Base-by-base conservation (phyloP, 768 basidiomycete species). In the Trametes cinnabarina region DNA sequence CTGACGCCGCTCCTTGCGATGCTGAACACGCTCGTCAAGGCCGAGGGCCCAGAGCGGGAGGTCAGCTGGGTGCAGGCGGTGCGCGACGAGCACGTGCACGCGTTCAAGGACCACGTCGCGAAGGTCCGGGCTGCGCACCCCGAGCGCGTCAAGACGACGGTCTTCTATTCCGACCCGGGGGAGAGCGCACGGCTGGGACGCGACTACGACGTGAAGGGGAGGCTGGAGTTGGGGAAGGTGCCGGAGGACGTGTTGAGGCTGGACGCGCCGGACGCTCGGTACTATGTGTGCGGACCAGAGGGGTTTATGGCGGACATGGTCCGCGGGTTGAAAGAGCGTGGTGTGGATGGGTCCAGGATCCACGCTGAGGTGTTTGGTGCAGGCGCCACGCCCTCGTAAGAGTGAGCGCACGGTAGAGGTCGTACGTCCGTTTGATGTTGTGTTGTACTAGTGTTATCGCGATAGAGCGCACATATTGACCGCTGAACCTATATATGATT, bases 201-300 rank as follows among this genome's bases (percentile, higher is more conserved):
- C 41, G 60, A 65, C 51, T 65, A 55, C 57, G 58, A 65, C 58
- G 47, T 61, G 20, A 26, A 26, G 37, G 63, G 66, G 0, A 62
- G 66, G 22, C 22, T 65, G 41, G 55, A 55, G 26, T 34, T 65
- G 39, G 55, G 37, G 6, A 51, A 42, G 51, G 60, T 63, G 9
- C 41, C 48, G 14, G 25, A 19, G 14, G 60, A 51, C 17, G 46
- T 52, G 30, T 52, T 63, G 10, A 41, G 52, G 39, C 30, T 65
- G 35, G 63, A 48, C 17, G 66, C 61, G 26, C 11, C 28, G 40
- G 39, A 32, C 23, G 47, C 62, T 35, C 59, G 65, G 52, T 66
- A 66, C 46, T 66, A 61, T 42, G 62, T 67, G 19, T 67, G 66
- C 32, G 66, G 66, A 11, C 66, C 66, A 26, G 62, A 58, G 61